Evolutionary conservation across 371 early-diverging fungal genomes (phyloP).

Genomic region (Lichtheimia ornata): DNA sequence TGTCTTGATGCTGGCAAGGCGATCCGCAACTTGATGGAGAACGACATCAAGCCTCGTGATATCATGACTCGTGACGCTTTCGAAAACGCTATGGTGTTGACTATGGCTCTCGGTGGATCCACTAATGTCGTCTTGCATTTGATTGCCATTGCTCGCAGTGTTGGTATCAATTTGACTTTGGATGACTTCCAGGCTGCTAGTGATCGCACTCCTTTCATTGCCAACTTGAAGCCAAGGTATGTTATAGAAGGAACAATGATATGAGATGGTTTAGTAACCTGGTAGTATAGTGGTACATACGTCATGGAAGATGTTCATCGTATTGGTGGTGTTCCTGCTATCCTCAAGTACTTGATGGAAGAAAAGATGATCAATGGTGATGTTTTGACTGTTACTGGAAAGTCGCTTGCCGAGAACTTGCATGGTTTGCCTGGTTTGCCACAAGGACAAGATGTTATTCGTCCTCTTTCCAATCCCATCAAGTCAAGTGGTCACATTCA

Average conservation of each 20-base stretch:
- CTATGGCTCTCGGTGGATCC: constrained; percentile 93
- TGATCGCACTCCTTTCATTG: constrained; percentile 90
- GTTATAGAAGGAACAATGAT: background rate
- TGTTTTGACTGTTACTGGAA: constrained; percentile 88
- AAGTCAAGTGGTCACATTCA: constrained; percentile 92
- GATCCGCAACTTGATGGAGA: constrained; percentile 82
- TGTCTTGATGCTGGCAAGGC: constrained; percentile 82
- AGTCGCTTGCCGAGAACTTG: constrained; percentile 83
- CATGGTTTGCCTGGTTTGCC: constrained; percentile 64
- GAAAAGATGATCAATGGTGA: constrained; percentile 76
- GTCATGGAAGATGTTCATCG: constrained; percentile 87
- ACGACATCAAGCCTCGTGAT: constrained; percentile 88
- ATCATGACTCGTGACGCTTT: constrained; percentile 95
- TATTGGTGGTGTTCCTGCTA: constrained; percentile 86
- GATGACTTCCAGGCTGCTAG: constrained; percentile 92
- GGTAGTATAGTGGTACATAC: constrained; percentile 65
- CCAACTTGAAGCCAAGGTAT: constrained; percentile 92
- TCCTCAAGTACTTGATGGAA: constrained; percentile 80
- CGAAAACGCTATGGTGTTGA: constrained; percentile 91
- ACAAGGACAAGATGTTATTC: constrained; percentile 85
- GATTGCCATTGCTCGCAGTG: constrained; percentile 89
- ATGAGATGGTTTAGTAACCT: too few relatives aligned
- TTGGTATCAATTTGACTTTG: constrained; percentile 76
- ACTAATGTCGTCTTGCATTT: constrained; percentile 96
- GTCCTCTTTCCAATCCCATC: constrained; percentile 85